phyloP scores from a whole-genome alignment of 495 filamentous ascomycete species.

The Neurospora sp. region DNA sequence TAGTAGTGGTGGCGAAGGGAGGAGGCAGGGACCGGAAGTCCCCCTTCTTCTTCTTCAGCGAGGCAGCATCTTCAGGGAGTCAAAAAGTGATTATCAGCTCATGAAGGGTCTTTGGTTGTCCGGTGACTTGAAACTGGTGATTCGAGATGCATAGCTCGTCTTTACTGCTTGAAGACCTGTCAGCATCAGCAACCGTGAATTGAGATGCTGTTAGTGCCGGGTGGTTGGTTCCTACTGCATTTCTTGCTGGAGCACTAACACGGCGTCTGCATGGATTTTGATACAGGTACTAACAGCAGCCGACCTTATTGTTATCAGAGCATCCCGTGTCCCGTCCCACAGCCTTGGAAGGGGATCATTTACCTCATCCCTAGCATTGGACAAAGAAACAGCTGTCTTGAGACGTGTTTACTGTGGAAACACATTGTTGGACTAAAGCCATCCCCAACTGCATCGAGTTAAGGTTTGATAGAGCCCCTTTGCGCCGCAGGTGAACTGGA shows the following conservation, averaged over 20 bases:
- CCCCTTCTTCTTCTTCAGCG: neutral
- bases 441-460: neutral
- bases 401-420: neutral
- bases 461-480: neutral
- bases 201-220: neutral
- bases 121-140: neutral
- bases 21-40: neutral
- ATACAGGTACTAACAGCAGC: neutral
- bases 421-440: neutral
- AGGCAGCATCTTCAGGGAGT: neutral
- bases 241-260: neutral
- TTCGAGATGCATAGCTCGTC: neutral
- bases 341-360: neutral
- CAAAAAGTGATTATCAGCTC: neutral
- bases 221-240: neutral
- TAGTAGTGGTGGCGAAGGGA: neutral
- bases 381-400: neutral
- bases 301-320: neutral
- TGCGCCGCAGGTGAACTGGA: neutral
- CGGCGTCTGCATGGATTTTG: neutral
- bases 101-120: neutral
- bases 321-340: neutral
- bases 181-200: neutral
- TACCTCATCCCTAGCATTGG: neutral
- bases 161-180: neutral